Conservation (phyloP, 176 grass and related monocot species). For the Neostapfia colusana region DNA sequence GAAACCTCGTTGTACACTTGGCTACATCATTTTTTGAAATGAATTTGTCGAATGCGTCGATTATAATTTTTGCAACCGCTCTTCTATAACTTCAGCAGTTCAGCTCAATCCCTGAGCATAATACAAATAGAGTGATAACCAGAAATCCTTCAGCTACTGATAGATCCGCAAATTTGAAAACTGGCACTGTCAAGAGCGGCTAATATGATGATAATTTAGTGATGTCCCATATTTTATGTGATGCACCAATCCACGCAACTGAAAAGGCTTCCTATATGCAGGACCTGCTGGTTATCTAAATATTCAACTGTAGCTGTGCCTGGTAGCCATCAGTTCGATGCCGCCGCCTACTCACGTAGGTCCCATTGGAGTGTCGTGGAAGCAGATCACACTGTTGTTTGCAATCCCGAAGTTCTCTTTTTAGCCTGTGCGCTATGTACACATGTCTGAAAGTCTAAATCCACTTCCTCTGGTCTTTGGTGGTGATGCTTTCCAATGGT, state of each 20-base stretch:
- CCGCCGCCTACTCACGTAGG: neutral
- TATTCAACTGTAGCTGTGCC: neutral
- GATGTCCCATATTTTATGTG: neutral
- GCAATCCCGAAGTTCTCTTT: neutral
- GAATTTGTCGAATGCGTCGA: neutral
- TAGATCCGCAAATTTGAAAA: neutral
- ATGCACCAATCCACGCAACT: neutral
- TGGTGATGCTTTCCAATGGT: neutral
- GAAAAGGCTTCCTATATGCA: constrained; percentile 26
- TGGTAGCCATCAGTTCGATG: constrained; percentile 8
- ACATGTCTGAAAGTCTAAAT: constrained; percentile 33
- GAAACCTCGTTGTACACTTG: constrained; percentile 1
- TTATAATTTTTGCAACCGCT: neutral
- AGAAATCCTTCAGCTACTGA: neutral
- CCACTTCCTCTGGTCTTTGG: neutral
- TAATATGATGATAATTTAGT: neutral
- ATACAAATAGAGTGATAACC: neutral
- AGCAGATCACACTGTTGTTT: neutral
- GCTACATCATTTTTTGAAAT: neutral
- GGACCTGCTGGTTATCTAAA: constrained; percentile 4
- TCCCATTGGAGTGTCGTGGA: neutral
- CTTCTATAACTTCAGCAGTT: neutral
- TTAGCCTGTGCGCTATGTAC: neutral
- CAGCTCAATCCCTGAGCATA: neutral
- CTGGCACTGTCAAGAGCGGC: neutral